Conservation (phyloP, 2,329 filamentous ascomycete species). For the Camillea tinctor region DNA sequence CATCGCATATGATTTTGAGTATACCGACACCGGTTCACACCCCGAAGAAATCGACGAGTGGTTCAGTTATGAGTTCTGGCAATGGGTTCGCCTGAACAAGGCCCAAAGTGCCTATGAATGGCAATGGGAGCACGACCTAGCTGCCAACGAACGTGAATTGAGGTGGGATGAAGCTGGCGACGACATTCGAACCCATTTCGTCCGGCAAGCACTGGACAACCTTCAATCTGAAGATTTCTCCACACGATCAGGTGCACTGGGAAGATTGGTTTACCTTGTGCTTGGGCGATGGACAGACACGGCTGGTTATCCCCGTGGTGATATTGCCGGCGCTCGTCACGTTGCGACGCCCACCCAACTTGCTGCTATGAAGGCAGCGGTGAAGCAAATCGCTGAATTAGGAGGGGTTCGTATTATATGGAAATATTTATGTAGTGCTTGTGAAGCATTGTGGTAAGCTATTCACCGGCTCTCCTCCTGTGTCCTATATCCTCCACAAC, state of each 20-base stretch:
- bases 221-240: constrained; percentile 46
- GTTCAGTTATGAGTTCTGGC: constrained; percentile 89
- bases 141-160: constrained; percentile 41
- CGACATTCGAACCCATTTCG: constrained; percentile 55
- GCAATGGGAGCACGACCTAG: constrained; percentile 62
- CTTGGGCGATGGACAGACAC: constrained; percentile 71
- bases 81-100: constrained; percentile 74
- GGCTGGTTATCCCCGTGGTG: constrained; percentile 46
- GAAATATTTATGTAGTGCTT: constrained; percentile 47
- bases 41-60: constrained; percentile 94
- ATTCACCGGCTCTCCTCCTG: background rate
- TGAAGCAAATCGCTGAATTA: constrained; percentile 49
- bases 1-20: constrained; percentile 81
- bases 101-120: constrained; percentile 76
- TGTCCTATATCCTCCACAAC: background rate
- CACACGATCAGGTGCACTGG: constrained; percentile 52
- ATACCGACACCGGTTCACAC: constrained; percentile 70
- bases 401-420: constrained; percentile 53
- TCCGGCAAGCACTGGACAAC: constrained; percentile 50
- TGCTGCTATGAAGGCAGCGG: constrained; percentile 56
- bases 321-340: constrained; percentile 44
- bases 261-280: constrained; percentile 59
- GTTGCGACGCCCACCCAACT: constrained; percentile 57
- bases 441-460: constrained; percentile 54
- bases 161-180: constrained; percentile 67